phyloP scores from a whole-genome alignment of 2,329 filamentous ascomycete genomes.

The Xylariales sp. region DNA sequence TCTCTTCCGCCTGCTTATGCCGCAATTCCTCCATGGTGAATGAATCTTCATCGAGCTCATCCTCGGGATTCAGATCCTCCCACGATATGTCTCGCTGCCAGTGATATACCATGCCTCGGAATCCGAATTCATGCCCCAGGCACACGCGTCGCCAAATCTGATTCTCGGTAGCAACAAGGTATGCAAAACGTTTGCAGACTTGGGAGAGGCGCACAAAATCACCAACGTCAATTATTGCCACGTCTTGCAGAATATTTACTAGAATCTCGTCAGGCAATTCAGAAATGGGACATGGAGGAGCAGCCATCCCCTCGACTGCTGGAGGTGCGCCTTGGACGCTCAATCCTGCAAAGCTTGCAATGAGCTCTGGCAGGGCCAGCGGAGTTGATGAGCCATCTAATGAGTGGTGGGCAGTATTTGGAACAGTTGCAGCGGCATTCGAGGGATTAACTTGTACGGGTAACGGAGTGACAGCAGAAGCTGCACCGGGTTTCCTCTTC shows the following conservation, averaged over 20 bases:
- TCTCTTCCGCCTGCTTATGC: slow-evolving; percentile 26
- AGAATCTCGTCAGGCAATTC: slow-evolving; percentile 79
- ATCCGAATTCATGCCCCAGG: slow-evolving; percentile 68
- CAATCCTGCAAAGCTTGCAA: slow-evolving; percentile 68
- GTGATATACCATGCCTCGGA: slow-evolving; percentile 76
- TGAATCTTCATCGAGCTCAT: slow-evolving; percentile 20
- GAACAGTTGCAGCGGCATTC: slow-evolving; percentile 46
- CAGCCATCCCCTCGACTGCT: slow-evolving; percentile 64
- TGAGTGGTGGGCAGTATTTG: slow-evolving; percentile 53
- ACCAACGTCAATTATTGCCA: slow-evolving; percentile 71
- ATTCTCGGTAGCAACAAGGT: slow-evolving; percentile 78
- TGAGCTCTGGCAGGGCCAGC: slow-evolving; percentile 61
- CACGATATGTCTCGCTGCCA: slow-evolving; percentile 62
- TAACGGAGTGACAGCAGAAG: slow-evolving; percentile 2
- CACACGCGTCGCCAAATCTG: slow-evolving; percentile 80
- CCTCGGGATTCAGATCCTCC: slow-evolving; percentile 39
- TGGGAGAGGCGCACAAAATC: slow-evolving; percentile 70
- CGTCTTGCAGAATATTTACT: slow-evolving; percentile 68
- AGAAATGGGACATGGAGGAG: slow-evolving; percentile 77
- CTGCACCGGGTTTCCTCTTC: slow-evolving; percentile 31
- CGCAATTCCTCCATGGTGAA: slow-evolving; percentile 32
- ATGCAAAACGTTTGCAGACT: slow-evolving; percentile 85
- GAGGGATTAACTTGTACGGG: slow-evolving; percentile 18
- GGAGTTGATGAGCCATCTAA: slow-evolving; percentile 42
- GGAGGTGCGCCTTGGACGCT: slow-evolving; percentile 65